These are phyloP conservation scores for Oidium heveae DNA, from an alignment of 2,329 filamentous ascomycete species.

Conservation along the genomic window DNA sequence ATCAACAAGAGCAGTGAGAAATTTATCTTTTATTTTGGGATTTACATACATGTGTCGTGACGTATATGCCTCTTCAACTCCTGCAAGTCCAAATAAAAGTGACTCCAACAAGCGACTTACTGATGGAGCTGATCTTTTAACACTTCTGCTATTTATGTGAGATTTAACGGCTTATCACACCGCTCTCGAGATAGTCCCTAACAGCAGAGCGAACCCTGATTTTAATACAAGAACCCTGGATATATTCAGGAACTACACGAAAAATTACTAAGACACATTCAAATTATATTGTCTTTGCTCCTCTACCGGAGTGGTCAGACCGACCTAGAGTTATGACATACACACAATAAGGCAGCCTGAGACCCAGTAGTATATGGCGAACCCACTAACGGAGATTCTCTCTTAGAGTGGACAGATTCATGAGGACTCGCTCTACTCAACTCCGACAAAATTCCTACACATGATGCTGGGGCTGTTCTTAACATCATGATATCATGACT, in stretches of 20 bases:
- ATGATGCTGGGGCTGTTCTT: neutral
- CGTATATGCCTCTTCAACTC: too few species aligned
- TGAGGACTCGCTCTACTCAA: neutral
- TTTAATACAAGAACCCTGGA: neutral
- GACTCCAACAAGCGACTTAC: too few species aligned
- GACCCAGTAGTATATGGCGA: neutral
- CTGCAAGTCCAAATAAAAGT: too few species aligned
- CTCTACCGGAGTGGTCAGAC: neutral
- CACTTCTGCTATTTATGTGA: too few species aligned
- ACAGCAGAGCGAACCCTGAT: neutral
- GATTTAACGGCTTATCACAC: too few species aligned
- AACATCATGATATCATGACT: neutral
- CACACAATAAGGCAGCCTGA: neutral
- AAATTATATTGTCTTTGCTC: neutral
- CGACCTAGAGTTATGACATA: neutral
- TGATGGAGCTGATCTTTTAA: slow-evolving; percentile 1
- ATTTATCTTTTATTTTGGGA: too few species aligned
- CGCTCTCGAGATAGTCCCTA: neutral
- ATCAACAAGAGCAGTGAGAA: too few species aligned
- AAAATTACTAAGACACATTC: neutral
- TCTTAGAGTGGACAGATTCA: neutral
- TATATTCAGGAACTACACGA: neutral
- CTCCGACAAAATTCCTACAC: neutral
- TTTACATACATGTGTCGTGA: too few species aligned
- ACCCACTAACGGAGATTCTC: neutral